Percentiles rank a stretch among this genome's conserved stretches.
phyloP scores from a whole-genome alignment of 1,284 basidiomycete species.

The Leccinum solheimii region DNA sequence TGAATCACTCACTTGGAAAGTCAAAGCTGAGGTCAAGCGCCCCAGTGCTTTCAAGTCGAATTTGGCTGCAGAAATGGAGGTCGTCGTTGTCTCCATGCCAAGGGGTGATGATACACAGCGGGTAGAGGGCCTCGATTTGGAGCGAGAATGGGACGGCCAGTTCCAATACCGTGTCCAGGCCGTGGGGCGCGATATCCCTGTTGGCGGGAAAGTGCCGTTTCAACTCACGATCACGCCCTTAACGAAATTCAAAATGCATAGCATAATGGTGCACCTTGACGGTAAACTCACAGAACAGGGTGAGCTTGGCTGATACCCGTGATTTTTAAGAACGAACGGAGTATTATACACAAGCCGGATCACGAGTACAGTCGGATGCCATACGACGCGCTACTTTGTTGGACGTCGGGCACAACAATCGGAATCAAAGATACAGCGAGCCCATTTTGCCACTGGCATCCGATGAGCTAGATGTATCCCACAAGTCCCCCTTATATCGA shows the following conservation, averaged over 20 bases:
- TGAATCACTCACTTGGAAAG: conserved; percentile 78
- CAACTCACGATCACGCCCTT: conserved; percentile 84
- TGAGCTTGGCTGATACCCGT: conserved; percentile 1
- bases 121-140: conserved; percentile 81
- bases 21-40: conserved; percentile 85
- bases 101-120: conserved; percentile 53
- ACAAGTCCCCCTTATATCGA: conserved; percentile 52
- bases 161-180: conserved; percentile 84
- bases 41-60: conserved; percentile 82
- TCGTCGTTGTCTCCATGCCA: conserved; percentile 77
- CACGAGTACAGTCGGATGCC: conserved; percentile 75
- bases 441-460: conserved; percentile 70
- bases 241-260: conserved; percentile 81
- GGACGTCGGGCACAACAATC: conserved; percentile 51
- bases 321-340: conserved; percentile 67
- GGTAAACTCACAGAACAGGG: conserved; percentile 45
- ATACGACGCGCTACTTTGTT: conserved; percentile 69
- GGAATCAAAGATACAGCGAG: conserved; percentile 36
- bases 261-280: conserved; percentile 78
- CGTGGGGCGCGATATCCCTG: conserved; percentile 77
- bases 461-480: conserved; percentile 54
- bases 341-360: conserved; percentile 71
- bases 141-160: conserved; percentile 91
- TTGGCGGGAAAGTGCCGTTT: conserved; percentile 84
- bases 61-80: conserved; percentile 69